Base-by-base conservation (phyloP, 2,329 filamentous ascomycete species). In the Diaporthe vaccinii region DNA sequence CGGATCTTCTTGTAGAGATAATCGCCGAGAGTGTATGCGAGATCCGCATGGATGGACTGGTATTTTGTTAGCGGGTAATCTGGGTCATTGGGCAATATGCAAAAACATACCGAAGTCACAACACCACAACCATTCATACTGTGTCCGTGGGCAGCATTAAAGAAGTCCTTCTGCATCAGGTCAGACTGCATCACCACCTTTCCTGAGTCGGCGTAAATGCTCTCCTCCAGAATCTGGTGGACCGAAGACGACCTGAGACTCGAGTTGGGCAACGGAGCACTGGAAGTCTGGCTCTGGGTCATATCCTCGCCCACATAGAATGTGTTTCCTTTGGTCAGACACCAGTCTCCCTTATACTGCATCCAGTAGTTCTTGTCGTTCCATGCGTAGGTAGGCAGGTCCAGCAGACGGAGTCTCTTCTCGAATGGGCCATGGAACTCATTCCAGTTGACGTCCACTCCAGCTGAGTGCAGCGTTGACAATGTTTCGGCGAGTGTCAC, bases 301-400 rank as follows among this genome's bases (percentile, higher is more conserved):
- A 31, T 31, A 55, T 55, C 25, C 14, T 28, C 4, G 14, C 79
- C 78, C 73, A 78, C 75, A 68, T 78, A 76, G 67, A 76, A 73
- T 77, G 83, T 83, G 81, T 92, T 55, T 31, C 53, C 68, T 25
- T 71, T 71, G 5, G 68, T 71, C 2, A 71, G 15, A 34, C 22
- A 34, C 68, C 68, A 71, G 25, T 49, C 68, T 46, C 68, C 68
- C 17, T 15, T 20, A 22, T 53, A 68, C 44, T 68, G 51, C 20
- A 73, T 57, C 58, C 71, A 57, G 25, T 73, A 57, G 6, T 55
- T 73, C 25, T 51, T 53, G 34, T 65, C 28, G 20, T 73, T 55
- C 58, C 57, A 73, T 2, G 58, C 58, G 22, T 73, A 73, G n/a
- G 34, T 55, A 4, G 71, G 71, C 6, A 44, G 7, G 15, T 51